Evolutionary conservation across 768 basidiomycete species (phyloP).

Genomic region (Galerina marginata): DNA sequence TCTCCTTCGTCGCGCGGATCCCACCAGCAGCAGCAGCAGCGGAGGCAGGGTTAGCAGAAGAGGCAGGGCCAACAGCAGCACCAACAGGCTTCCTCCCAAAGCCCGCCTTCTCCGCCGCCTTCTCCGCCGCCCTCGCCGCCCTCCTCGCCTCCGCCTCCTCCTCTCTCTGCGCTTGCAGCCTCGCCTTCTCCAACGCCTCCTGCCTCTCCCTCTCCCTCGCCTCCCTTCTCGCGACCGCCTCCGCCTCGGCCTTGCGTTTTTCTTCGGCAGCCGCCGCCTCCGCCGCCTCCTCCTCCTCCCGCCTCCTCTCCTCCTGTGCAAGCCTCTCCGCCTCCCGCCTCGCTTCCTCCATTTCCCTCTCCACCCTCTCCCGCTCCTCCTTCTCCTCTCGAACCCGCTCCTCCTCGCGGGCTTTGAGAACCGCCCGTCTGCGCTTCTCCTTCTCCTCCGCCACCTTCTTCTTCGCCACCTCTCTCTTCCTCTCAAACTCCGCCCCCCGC

Average conservation of each 20-base stretch:
- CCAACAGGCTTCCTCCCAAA: constrained; percentile 32
- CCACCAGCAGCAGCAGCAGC: constrained; percentile 31
- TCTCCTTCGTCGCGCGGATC: constrained; percentile 11
- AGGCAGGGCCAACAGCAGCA: constrained; percentile 10
- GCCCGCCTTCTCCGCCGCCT: constrained; percentile 21
- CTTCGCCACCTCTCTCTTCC: constrained; percentile 58
- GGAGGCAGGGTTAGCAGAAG: too few species aligned
- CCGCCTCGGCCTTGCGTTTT: constrained; percentile 70
- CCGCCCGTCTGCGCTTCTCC: constrained; percentile 62
- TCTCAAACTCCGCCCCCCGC: constrained; percentile 69
- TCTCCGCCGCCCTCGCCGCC: constrained; percentile 50
- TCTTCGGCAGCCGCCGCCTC: constrained; percentile 54
- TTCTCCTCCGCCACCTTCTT: constrained; percentile 87
- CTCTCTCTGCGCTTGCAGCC: constrained; percentile 66
- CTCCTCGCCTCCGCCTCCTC: constrained; percentile 68
- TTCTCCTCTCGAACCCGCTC: constrained; percentile 51
- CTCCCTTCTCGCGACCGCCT: constrained; percentile 52
- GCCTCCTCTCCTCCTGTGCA: constrained; percentile 59
- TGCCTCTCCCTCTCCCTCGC: constrained; percentile 56
- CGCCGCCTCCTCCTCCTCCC: constrained; percentile 55
- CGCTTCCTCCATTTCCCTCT: constrained; percentile 60
- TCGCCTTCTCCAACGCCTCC: constrained; percentile 57
- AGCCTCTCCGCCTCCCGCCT: constrained; percentile 53
- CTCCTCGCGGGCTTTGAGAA: constrained; percentile 66
- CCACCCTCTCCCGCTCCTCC: constrained; percentile 56